Evolutionary conservation across 305 asterid species (phyloP).

Genomic region (Andrographis paniculata): DNA sequence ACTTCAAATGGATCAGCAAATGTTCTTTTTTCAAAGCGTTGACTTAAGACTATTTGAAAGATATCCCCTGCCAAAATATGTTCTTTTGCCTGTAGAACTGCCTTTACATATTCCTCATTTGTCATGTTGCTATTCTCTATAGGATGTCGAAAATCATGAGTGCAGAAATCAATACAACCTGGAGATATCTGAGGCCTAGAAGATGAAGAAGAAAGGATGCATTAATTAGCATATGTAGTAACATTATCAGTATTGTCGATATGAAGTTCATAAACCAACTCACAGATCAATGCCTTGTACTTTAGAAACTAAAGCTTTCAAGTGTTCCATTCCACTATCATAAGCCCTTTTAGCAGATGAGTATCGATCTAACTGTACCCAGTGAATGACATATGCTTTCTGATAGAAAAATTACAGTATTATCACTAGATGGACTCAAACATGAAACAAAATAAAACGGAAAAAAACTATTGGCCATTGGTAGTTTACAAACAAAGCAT

Average conservation of each 20-base stretch:
- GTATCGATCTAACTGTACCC: conserved; percentile 72
- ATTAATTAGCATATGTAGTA: conserved; percentile 9
- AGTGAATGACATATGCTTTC: conserved; percentile 76
- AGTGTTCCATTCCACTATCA: conserved; percentile 50
- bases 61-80: conserved; percentile 82
- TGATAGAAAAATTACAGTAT: conserved; percentile 22
- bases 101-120: conserved; percentile 60
- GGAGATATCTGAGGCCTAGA: conserved; percentile 61
- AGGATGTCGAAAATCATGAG: conserved; percentile 37
- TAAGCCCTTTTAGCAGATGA: conserved; percentile 64
- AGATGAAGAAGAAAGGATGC: conserved; percentile 10
- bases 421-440: conserved; percentile 11
- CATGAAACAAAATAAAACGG: conserved; percentile 2
- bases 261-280: conserved; percentile 25
- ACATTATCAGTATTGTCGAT: conserved; percentile 8
- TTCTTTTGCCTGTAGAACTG: conserved; percentile 67
- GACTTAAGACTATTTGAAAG: conserved; percentile 82
- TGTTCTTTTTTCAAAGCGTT: conserved; percentile 79
- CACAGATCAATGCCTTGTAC: conserved; percentile 58
- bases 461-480: too few species aligned
- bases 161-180: conserved; percentile 43
- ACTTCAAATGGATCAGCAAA: conserved; percentile 93
- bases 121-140: conserved; percentile 53
- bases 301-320: conserved; percentile 50
- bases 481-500: too few species aligned